Percentiles rank a stretch among this genome's conserved stretches.
phyloP scores from a whole-genome alignment of 257 asterid species.

The Marsdenia floribunda region DNA sequence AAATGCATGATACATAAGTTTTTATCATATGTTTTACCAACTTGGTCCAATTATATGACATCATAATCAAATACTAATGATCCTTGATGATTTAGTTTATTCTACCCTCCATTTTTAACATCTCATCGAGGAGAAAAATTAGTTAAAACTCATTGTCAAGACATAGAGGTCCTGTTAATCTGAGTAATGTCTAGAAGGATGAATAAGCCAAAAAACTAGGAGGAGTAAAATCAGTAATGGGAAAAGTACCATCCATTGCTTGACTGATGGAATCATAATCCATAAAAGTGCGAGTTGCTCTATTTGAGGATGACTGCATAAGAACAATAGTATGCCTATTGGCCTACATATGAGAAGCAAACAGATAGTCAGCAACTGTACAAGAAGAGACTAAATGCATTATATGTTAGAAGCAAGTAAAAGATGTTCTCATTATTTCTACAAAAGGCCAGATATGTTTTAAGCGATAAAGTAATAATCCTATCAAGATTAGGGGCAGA shows the following conservation, averaged over 20 bases:
- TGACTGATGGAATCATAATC: constrained; percentile 76
- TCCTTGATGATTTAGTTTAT: background rate
- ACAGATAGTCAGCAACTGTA: background rate
- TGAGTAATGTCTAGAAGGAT: background rate
- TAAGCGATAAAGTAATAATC: background rate
- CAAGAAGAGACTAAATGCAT: background rate
- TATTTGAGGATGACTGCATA: constrained; percentile 73
- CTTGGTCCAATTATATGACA: background rate
- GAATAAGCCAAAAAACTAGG: background rate
- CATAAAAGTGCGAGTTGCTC: constrained; percentile 94
- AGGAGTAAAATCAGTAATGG: background rate
- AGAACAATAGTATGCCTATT: constrained; percentile 86
- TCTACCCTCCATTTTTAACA: background rate
- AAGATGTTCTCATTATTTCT: background rate
- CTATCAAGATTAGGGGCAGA: background rate
- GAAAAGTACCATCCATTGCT: constrained; percentile 83
- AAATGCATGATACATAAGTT: background rate
- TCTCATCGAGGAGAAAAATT: background rate
- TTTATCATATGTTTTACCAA: background rate
- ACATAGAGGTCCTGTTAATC: background rate
- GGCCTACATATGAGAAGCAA: constrained; percentile 49
- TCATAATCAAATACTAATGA: background rate
- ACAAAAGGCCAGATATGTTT: background rate
- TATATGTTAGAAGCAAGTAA: background rate
- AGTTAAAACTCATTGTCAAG: background rate